Evolutionary conservation across 1,284 basidiomycete genomes (phyloP).

Genomic region (Mycena citricolor): DNA sequence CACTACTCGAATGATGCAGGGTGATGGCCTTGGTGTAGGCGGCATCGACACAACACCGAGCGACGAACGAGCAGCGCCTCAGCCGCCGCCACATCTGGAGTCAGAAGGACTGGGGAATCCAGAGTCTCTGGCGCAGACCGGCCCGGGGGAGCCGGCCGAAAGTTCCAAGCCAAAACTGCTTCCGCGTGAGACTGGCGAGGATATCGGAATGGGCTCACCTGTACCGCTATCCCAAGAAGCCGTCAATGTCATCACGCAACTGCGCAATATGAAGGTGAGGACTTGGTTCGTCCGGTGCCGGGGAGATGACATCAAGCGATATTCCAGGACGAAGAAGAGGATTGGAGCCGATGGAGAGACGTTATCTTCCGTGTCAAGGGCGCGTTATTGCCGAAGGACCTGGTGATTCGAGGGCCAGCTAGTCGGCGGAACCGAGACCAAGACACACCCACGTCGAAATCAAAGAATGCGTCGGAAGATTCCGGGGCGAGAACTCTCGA

Average conservation of each 20-base stretch:
- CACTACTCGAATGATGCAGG: too few relatives aligned
- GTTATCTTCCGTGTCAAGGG: slow-evolving; percentile 77
- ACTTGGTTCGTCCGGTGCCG: slow-evolving; percentile 6
- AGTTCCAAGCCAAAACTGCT: slow-evolving; percentile 43
- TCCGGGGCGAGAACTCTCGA: slow-evolving; percentile 17
- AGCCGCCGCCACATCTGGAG: slow-evolving; percentile 57
- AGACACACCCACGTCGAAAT: slow-evolving; percentile 40
- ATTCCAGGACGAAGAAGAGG: slow-evolving; percentile 81
- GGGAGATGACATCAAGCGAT: slow-evolving; percentile 13
- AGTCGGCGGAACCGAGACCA: slow-evolving; percentile 59
- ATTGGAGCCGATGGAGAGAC: slow-evolving; percentile 89
- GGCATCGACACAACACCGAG: slow-evolving; percentile 76
- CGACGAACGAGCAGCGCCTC: slow-evolving; percentile 62
- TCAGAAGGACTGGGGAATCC: slow-evolving; percentile 35
- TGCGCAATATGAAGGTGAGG: slow-evolving; percentile 81
- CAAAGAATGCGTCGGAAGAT: slow-evolving; percentile 21
- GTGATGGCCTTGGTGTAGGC: slow-evolving; percentile 72
- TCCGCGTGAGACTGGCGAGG: slow-evolving; percentile 79
- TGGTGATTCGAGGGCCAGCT: slow-evolving; percentile 51
- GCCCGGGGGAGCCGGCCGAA: slow-evolving; percentile 21
- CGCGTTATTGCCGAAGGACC: slow-evolving; percentile 48
- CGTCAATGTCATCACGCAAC: slow-evolving; percentile 78
- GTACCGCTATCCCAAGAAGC: slow-evolving; percentile 84
- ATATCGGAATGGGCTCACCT: slow-evolving; percentile 89
- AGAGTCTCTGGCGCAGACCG: slow-evolving; percentile 34